Evolutionary conservation across 345 rosid species (phyloP).

Genomic region (Populus tremula): DNA sequence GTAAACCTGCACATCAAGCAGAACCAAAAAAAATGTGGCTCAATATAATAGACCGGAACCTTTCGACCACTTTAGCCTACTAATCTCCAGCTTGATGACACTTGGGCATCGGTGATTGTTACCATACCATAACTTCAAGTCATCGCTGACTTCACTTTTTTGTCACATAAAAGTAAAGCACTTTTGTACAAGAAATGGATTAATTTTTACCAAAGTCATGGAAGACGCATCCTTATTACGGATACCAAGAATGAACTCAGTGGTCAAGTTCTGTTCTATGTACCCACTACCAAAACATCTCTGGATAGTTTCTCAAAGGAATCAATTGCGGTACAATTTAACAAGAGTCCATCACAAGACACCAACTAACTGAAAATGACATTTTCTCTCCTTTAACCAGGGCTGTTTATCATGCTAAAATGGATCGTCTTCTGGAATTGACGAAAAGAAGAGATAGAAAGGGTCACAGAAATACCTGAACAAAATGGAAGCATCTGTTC

Average conservation of each 20-base stretch:
- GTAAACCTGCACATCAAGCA: constrained; percentile 28
- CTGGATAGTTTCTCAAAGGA: not conserved
- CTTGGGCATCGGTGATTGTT: not conserved
- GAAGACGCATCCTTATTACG: not conserved
- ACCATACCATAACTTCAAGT: not conserved
- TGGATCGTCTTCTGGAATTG: not conserved
- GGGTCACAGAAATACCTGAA: constrained; percentile 25
- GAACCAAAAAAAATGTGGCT: not conserved
- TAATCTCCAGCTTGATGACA: not conserved
- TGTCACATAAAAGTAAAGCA: no score
- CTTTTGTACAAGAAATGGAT: not conserved
- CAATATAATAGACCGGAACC: not conserved
- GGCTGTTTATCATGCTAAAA: not conserved
- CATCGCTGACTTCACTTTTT: not conserved
- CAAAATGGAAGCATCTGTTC: not conserved
- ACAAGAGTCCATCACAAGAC: not conserved
- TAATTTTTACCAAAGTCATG: not conserved
- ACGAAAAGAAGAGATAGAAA: not conserved
- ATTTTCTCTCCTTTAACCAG: not conserved
- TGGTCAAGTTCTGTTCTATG: not conserved
- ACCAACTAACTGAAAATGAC: not conserved
- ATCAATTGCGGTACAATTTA: not conserved
- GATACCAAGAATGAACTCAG: no score
- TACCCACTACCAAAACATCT: not conserved
- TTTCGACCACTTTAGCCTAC: not conserved